Evolutionary conservation across 2,329 filamentous ascomycete genomes (phyloP), one percentile per base, ranked within the genome.

Genomic region (Escovopsis sp.): DNA sequence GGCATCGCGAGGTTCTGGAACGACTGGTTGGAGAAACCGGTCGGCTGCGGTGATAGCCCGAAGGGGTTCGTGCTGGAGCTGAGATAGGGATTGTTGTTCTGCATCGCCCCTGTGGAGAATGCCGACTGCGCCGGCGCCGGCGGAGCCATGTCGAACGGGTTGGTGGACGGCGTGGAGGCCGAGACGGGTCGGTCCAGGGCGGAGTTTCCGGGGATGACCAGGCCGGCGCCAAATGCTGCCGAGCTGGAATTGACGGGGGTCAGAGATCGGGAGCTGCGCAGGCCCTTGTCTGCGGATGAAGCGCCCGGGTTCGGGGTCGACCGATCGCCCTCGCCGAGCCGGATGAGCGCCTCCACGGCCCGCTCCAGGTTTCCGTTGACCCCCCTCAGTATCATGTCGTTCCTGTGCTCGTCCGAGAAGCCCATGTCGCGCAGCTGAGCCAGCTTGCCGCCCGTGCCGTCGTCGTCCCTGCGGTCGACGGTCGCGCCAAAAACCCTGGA

Each of bases 391-490:
- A 95, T 78, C 40, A 81, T 77, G 5, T 76, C 70, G 54, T 95
- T 96, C 45, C 83, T 76, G 51, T 81, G 84, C 35, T 81, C 78
- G 56, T 98, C 87, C 4, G 66, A 68, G 53, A 98, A 98, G 0
- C 91, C 91, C 87, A 96, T 94, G 43, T 95, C 87, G 42, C 79
- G 75, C 43, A 98, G 64, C 40, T 76, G 79, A 3, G 70, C 68
- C 57, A 96, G 62, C 58, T 96, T 96, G 39, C 72, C 70, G 35
- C 93, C 85, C 42, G 79, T 71, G 44, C 79, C 77, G 49, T 82
- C 70, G 37, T 57, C 50, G 16, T 54, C 61, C 37, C 65, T 61
- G 33, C 70, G 61, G 33, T 70, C 72, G 24, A 91, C 67, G 37
- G 74, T 79, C 10, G 79, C 76, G 4, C 83, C 83, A 57, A 89